Evolutionary conservation across 495 filamentous ascomycete species (phyloP), one percentile per base, ranked within the genome.

Genomic region (Penicillium daleae): DNA sequence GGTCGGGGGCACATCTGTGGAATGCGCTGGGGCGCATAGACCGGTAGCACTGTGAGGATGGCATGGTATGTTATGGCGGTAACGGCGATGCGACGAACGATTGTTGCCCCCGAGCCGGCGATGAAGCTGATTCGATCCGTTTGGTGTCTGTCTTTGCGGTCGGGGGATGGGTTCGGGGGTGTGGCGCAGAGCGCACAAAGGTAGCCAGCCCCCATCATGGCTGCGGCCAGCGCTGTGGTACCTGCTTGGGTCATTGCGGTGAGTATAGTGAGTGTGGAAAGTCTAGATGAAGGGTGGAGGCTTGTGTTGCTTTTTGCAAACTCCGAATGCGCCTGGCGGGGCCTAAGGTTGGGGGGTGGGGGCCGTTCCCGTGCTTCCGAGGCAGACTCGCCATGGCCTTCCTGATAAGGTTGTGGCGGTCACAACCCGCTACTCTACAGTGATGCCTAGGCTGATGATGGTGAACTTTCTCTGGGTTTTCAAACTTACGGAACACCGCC

Each of bases 51-150:
- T 1, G 66, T 56, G 1, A 78, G 67, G 39, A 74, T 66, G 26
- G 63, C 60, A 31, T 80, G 80, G 40, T 77, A 74, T 7, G 56
- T 37, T 22, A 66, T 39, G 22, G 61, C 22, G 3, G 53, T 35
- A 21, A 69, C 15, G 17, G 19, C 21, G 7, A 58, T 32, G 51
- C 60, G 61, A 10, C 60, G 62, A 31, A 21, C 26, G 44, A 72
- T 49, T 4, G 48, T 59, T 19, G 56, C 42, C 24, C 37, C 39
- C 5, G 40, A 9, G 24, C 61, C 63, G 1, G 58, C 33, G 17
- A 69, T 17, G 26, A 64, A 56, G 13, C 50, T 56, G 42, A 67
- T 37, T 37, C 62, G 70, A 39, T 72, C 67, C 24, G 44, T 68
- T 26, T 17, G 54, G 19, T 66, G 59, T 8, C 56, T 51, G 31